A percentile compares a stretch with the other conserved stretches of the same genome.
Conservation (phyloP, 2,329 filamentous ascomycete species). For the Trichoderma citrinoviride region DNA sequence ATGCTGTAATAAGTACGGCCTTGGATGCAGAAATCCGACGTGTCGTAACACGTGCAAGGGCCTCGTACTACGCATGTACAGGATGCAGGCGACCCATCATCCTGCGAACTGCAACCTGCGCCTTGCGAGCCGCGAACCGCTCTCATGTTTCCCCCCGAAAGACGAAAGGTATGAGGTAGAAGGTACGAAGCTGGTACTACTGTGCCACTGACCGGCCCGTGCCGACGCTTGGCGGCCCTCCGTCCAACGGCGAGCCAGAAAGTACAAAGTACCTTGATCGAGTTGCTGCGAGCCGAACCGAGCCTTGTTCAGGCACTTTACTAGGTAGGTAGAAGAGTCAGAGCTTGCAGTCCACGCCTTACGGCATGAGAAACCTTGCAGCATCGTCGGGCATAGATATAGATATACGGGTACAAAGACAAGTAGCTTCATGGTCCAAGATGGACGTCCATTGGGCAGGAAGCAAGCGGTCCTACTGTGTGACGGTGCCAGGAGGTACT, state of each 20-base stretch:
- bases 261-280: not conserved
- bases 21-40: not conserved
- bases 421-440: too few species aligned
- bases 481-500: too few species aligned
- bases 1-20: not conserved
- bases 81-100: not conserved
- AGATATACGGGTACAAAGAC: too few species aligned
- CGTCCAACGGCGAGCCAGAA: not conserved
- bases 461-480: too few species aligned
- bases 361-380: not conserved
- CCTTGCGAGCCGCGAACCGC: not conserved
- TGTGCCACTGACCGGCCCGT: conserved; percentile 14
- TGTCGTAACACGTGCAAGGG: not conserved
- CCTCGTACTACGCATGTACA: too few species aligned
- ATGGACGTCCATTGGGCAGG: too few species aligned
- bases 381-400: too few species aligned
- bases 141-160: not conserved
- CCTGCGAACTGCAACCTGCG: not conserved
- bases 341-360: not conserved
- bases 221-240: conserved; percentile 17
- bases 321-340: too few species aligned
- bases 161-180: not conserved
- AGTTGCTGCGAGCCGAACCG: not conserved
- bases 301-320: not conserved
- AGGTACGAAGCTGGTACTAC: not conserved